Percentiles rank a stretch among this genome's conserved stretches.
These are phyloP conservation scores for Amaranthus tricolor DNA, from an alignment of 179 eudicot species.

Conservation along the genomic window DNA sequence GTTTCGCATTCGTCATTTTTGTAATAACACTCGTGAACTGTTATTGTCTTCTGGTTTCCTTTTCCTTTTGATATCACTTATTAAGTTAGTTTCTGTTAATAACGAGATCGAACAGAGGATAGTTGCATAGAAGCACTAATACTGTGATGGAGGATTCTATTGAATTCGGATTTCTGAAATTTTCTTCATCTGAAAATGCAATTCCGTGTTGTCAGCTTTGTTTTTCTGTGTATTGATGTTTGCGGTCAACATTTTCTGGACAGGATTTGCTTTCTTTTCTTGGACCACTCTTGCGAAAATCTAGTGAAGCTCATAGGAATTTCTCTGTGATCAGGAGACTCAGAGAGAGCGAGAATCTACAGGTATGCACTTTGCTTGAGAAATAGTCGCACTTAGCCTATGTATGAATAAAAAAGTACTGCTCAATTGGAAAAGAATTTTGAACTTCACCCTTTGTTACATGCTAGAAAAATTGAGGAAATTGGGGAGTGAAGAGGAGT, in stretches of 20 bases:
- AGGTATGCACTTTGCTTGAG: slow-evolving; percentile 46
- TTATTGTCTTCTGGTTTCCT: background rate
- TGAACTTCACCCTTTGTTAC: too few species aligned
- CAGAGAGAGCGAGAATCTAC: slow-evolving; percentile 90
- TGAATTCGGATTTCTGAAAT: slow-evolving; percentile 3
- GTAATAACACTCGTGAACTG: background rate
- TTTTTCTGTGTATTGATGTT: slow-evolving; percentile 2
- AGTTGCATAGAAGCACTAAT: background rate
- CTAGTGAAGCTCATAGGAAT: slow-evolving; percentile 85
- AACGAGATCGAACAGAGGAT: background rate
- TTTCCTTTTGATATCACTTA: background rate
- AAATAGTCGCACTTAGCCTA: background rate
- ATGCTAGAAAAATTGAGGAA: too few species aligned
- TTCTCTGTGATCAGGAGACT: slow-evolving; percentile 83
- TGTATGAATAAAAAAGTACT: too few species aligned
- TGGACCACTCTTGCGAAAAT: slow-evolving; percentile 88
- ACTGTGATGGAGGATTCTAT: background rate
- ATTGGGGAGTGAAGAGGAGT: too few species aligned
- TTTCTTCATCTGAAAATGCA: background rate
- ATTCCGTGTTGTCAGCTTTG: slow-evolving; percentile 2
- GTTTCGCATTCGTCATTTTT: background rate
- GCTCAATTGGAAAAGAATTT: too few species aligned
- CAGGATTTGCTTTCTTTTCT: slow-evolving; percentile 92
- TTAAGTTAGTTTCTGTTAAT: background rate
- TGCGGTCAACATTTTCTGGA: slow-evolving; percentile 20